Base-by-base conservation (phyloP, 169 alveolate species). In the Babesia caballi region DNA sequence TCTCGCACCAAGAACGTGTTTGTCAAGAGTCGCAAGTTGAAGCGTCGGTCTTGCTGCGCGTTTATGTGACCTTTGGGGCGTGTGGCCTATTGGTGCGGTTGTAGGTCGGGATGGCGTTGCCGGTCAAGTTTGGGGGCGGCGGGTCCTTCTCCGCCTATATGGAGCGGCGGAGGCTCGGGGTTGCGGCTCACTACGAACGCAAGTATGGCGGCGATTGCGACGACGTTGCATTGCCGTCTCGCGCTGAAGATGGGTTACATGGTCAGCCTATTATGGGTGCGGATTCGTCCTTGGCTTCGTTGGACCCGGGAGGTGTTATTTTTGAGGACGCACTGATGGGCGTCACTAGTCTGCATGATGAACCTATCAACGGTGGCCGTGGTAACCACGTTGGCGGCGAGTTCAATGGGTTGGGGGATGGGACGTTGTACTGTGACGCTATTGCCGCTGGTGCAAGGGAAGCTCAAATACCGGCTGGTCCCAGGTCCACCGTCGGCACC, bases 1-100 rank as follows among this genome's bases (percentile, higher is more conserved):
- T 19, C 68, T 21, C 49, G 54, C n/a, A 78, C 83, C 9, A 78
- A 78, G 49, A 60, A 78, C 69, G 83, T 78, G 6, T 78, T 78
- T 50, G 68, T 47, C 32, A 67, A 69, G 44, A 69, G 84, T 60
- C 66, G 69, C 50, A 69, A 58, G 32, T 71, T 78, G 32, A 68
- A 70, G 42, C 58, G 83, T 42, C 61, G 77, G 14, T 51, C 82
- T 17, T 78, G 87, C 25, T 78, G 87, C 44, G 63, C 57, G 2
- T 36, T 78, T 27, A 78, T 78, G 87, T 78, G 49, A 61, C 7
- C 42, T 15, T n/a, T n/a, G n/a, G n/a, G n/a, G n/a, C n/a, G n/a
- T n/a, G n/a, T n/a, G n/a, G n/a, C n/a, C n/a, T n/a, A n/a, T n/a
- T n/a, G n/a, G n/a, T n/a, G n/a, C n/a, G n/a, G n/a, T n/a, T n/a